Evolutionary conservation across 495 filamentous ascomycete genomes (phyloP).

Genomic region (Letharia columbiana): DNA sequence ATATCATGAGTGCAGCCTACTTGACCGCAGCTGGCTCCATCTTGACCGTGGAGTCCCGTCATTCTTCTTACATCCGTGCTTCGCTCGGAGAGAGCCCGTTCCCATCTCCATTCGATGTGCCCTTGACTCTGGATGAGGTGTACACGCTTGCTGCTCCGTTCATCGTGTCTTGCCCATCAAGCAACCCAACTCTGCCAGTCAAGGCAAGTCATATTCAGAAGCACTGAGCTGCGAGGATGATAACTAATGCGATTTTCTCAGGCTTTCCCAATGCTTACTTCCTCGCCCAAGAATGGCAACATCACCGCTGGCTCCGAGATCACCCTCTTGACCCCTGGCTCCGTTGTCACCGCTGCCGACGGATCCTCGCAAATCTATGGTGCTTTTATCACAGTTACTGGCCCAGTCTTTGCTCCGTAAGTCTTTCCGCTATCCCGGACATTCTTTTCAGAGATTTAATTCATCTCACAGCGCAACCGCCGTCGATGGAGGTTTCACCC

Average conservation of each 20-base stretch:
- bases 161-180: slow-evolving; percentile 48
- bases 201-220: slow-evolving; percentile 27
- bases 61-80: slow-evolving; percentile 50
- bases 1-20: slow-evolving; percentile 43
- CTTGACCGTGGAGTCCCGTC: slow-evolving; percentile 53
- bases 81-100: slow-evolving; percentile 42
- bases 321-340: slow-evolving; percentile 24
- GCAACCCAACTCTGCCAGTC: slow-evolving; percentile 47
- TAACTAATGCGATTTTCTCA: neutral
- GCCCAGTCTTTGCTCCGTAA: slow-evolving; percentile 30
- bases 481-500: slow-evolving; percentile 29
- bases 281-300: slow-evolving; percentile 22
- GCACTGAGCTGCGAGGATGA: neutral
- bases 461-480: slow-evolving; percentile 17
- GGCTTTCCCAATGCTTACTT: slow-evolving; percentile 42
- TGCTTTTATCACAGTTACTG: slow-evolving; percentile 37
- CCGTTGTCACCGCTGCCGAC: slow-evolving; percentile 23
- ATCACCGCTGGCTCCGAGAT: slow-evolving; percentile 24
- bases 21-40: slow-evolving; percentile 56
- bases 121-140: slow-evolving; percentile 49
- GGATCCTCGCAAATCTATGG: slow-evolving; percentile 25
- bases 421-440: neutral
- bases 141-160: slow-evolving; percentile 53
- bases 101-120: slow-evolving; percentile 49
- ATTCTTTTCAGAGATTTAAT: neutral